Percentiles rank a stretch among this genome's conserved stretches.
Conservation (phyloP, 441 rosid species). For the Macaranga tanarius region DNA sequence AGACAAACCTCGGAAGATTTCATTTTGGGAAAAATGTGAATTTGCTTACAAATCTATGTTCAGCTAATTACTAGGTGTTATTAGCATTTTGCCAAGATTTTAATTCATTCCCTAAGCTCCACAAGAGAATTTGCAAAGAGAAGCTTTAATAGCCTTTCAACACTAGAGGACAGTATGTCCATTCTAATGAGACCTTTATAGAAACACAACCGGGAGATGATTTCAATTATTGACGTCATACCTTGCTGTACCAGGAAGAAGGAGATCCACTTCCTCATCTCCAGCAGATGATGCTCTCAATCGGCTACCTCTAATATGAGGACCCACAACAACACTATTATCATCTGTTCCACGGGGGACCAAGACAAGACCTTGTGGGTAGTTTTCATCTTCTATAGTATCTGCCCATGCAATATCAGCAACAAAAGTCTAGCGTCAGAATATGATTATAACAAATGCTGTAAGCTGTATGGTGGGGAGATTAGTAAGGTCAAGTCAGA, state of each 20-base stretch:
- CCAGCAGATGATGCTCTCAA: conserved; percentile 86
- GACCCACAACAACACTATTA: conserved; percentile 64
- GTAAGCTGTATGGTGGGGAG: conserved; percentile 1
- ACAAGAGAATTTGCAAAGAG: too few species aligned
- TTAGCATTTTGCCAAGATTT: too few species aligned
- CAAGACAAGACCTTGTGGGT: conserved; percentile 91
- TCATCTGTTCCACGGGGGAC: conserved; percentile 82
- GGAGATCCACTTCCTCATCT: conserved; percentile 95
- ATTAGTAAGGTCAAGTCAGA: conserved; percentile 12
- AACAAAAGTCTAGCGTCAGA: conserved; percentile 14
- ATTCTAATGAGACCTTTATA: not conserved
- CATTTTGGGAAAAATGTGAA: too few species aligned
- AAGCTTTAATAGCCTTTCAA: too few species aligned
- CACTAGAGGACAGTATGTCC: too few species aligned
- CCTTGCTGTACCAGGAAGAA: conserved; percentile 99
- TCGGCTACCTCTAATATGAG: conserved; percentile 93
- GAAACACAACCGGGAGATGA: not conserved
- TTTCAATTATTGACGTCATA: conserved; percentile 25
- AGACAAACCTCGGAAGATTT: too few species aligned
- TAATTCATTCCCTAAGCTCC: too few species aligned
- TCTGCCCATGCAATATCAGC: conserved; percentile 41
- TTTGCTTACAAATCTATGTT: too few species aligned
- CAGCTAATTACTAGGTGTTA: too few species aligned
- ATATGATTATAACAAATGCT: not conserved
- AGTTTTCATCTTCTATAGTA: conserved; percentile 75